Evolutionary conservation across 352 stramenopile genomes (phyloP), one percentile per base, ranked within the genome.

Genomic region (Aphanomyces invadans): DNA sequence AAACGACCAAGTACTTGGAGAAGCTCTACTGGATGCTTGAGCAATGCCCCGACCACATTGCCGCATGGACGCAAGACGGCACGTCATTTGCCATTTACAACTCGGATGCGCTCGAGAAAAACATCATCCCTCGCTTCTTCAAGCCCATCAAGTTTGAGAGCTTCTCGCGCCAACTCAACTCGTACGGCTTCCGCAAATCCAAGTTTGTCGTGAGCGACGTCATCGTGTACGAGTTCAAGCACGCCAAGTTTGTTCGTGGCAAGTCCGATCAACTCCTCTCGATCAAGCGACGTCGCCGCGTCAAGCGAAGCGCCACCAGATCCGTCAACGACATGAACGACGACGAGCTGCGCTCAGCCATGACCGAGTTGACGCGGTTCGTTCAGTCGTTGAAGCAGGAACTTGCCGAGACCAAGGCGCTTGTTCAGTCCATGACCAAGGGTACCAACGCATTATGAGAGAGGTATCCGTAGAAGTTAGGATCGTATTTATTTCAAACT

Each of bases 71-170:
- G 1, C 75, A 86, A 1, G 82, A 94, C 65, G 82, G 80, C 33
- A 66, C 83, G 61, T 79, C 82, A 10, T 94, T 95, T 73, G 75
- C 90, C 66, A 95, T 95, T 61, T 71, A 87, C 45, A 82, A 96
- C 79, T 90, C 88, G 72, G 75, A 83, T 7, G 75, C 77, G 28
- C 76, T 98, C 36, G 92, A 95, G 63, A 73, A 87, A 23, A 78
- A 90, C 71, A 83, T 98, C 36, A 76, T 98, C 23, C 90, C 92
- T 15, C 86, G 86, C 60, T 98, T 97, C 76, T 98, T 98, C 69
- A 97, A 97, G 75, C 95, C 97, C 78, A 90, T 92, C 71, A 97
- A 93, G 70, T 98, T 97, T 75, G 92, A 92, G n/a, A 97, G 89
- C 59, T 95, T 98, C 64, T 86, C 95, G 71, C 87, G 93, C 28